Evolutionary conservation across 2,329 filamentous ascomycete species (phyloP).

Genomic region (Trichoderma sp.): DNA sequence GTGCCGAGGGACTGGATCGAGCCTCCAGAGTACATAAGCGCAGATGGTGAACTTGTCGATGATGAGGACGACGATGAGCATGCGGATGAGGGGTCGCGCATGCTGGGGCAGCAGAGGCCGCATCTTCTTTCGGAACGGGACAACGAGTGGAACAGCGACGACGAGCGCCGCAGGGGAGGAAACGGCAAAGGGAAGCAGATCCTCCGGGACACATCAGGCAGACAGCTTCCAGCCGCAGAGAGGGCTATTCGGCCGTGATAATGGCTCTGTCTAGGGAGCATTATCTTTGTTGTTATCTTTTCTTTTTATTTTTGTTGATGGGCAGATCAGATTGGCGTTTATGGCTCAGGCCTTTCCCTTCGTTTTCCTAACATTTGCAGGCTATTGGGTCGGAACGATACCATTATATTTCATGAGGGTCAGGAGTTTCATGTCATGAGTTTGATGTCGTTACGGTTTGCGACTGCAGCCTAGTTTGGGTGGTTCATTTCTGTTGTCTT

Average conservation of each 20-base stretch:
- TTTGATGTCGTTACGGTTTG: neutral
- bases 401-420: constrained; percentile 22
- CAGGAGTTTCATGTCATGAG: constrained; percentile 9
- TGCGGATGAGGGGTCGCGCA: constrained; percentile 55
- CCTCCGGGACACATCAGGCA: constrained; percentile 50
- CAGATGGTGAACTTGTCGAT: constrained; percentile 67
- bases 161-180: constrained; percentile 41
- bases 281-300: neutral
- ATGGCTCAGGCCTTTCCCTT: constrained; percentile 22
- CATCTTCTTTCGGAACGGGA: constrained; percentile 32
- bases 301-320: neutral
- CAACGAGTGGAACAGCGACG: constrained; percentile 46
- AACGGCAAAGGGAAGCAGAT: constrained; percentile 46
- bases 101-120: constrained; percentile 48
- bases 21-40: constrained; percentile 71
- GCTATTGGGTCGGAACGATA: constrained; percentile 28
- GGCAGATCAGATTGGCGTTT: constrained; percentile 25
- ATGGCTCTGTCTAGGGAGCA: neutral
- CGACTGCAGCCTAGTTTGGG: neutral
- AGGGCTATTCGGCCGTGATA: constrained; percentile 42
- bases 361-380: constrained; percentile 21
- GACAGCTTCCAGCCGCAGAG: constrained; percentile 52
- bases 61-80: constrained; percentile 53
- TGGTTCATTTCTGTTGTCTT: constrained; percentile 1
- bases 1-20: constrained; percentile 81